A percentile compares a stretch with the other conserved stretches of the same genome.
phyloP scores from a whole-genome alignment of 176 grass and related monocot species.

The Phragmites australis region DNA sequence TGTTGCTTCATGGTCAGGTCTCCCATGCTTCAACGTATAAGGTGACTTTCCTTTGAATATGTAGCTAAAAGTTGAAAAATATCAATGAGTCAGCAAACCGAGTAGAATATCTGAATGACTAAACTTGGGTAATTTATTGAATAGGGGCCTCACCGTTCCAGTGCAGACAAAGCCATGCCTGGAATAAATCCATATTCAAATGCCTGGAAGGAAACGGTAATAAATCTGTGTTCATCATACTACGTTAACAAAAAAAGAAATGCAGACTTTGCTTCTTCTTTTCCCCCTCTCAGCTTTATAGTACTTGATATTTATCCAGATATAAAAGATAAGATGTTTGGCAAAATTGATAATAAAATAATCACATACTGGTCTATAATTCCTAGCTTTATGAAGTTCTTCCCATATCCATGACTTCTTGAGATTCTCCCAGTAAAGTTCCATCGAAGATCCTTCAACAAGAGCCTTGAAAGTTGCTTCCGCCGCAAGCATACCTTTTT shows the following conservation, averaged over 20 bases:
- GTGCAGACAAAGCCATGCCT: constrained; percentile 86
- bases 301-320: constrained; percentile 5
- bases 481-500: constrained; percentile 88
- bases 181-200: constrained; percentile 89
- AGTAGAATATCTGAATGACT: constrained; percentile 4
- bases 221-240: constrained; percentile 20
- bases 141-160: constrained; percentile 69
- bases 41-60: constrained; percentile 79
- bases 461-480: constrained; percentile 76
- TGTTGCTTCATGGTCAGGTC: constrained; percentile 88
- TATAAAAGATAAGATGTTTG: not conserved
- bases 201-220: constrained; percentile 56
- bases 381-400: constrained; percentile 86
- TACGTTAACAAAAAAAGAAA: not conserved
- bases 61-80: constrained; percentile 60
- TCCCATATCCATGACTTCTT: constrained; percentile 98
- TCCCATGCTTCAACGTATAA: constrained; percentile 91
- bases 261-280: not conserved
- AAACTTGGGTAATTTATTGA: constrained; percentile 7
- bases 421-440: constrained; percentile 83
- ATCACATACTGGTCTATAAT: constrained; percentile 86
- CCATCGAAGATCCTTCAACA: constrained; percentile 79
- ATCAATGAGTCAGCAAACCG: constrained; percentile 24
- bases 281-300: not conserved
- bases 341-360: not conserved